Base-by-base conservation (phyloP, 2,329 filamentous ascomycete genomes). In the Colletotrichum ledebouriae region DNA sequence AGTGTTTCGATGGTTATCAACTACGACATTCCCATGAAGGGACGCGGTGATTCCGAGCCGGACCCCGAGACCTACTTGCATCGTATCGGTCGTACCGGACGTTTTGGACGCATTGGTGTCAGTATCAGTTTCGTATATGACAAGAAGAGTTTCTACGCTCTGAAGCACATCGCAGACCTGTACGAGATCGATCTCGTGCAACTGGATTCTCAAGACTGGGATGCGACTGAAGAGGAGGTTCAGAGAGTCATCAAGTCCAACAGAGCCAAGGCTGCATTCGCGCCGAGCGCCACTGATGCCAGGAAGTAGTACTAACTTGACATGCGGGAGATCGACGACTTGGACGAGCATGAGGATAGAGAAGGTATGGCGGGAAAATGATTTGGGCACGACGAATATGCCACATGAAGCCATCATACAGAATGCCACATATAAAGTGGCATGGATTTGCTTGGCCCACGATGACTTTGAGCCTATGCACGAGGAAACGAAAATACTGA, bases 1-100 rank as follows among this genome's bases (percentile, higher is more conserved):
- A 97, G 82, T 33, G 96, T 99, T 13, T 97, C 94, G 10, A 96
- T 99, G 91, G 96, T 99, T 61, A 94, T 99, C 85, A 99, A 99
- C 84, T 99, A 99, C 81, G 92, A 94, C 73, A 92, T 94, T 66
- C 91, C 91, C 25, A 92, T 91, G 84, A 91, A 91, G 76, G 90
- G 92, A 46, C 82, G 86, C 37, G 89, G 92, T 17, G 94, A 98
- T 73, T 86, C 86, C 33, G 93, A 96, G 80, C 92, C 95, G 13
- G 96, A 99, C 76, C 90, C 90, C 53, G 94, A 98, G 83, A 99
- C 96, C 1, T 99, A 99, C 77, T 91, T 99, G 56, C 96, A 99
- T 85, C 92, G 96, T 77, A 99, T 99, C 74, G 96, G 96, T 70
- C 94, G 96, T 76, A 99, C 96, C 13, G 96, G 96, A 71, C 93